Conservation (phyloP, 2,329 filamentous ascomycete species). For the Didymella pomorum region DNA sequence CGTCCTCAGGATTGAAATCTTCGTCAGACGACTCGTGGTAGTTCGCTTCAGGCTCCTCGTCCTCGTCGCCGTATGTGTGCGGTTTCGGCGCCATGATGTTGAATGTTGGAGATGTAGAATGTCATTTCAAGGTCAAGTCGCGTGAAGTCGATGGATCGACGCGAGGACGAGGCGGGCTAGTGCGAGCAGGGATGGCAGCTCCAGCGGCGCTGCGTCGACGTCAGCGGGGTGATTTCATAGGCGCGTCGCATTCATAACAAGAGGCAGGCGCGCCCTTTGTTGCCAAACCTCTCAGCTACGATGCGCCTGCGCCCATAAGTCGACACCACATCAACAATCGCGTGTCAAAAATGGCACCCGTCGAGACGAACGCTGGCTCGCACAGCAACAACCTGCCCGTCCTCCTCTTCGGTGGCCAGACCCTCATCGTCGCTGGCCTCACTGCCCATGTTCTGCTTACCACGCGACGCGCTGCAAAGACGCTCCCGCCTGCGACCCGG, state of each 20-base stretch:
- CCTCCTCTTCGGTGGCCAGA: slow-evolving; percentile 42
- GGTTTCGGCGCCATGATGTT: slow-evolving; percentile 37
- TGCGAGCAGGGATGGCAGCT: slow-evolving; percentile 21
- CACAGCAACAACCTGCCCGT: slow-evolving; percentile 47
- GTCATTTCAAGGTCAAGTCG: slow-evolving; percentile 1
- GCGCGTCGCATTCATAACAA: slow-evolving; percentile 42
- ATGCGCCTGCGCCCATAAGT: slow-evolving; percentile 25
- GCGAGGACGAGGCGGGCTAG: slow-evolving; percentile 25
- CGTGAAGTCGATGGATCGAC: slow-evolving; percentile 23
- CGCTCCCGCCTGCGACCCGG: slow-evolving; percentile 44
- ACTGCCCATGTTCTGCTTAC: slow-evolving; percentile 41
- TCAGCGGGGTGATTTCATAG: slow-evolving; percentile 31
- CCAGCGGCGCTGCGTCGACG: slow-evolving; percentile 26
- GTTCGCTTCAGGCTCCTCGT: slow-evolving; percentile 51
- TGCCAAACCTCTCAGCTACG: background rate
- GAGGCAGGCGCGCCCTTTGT: slow-evolving; percentile 14
- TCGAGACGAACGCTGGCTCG: slow-evolving; percentile 25
- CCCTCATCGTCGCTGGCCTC: slow-evolving; percentile 42
- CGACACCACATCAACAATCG: slow-evolving; percentile 4
- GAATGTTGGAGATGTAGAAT: slow-evolving; percentile 4
- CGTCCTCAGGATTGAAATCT: slow-evolving; percentile 77
- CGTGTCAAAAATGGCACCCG: slow-evolving; percentile 12
- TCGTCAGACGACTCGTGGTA: slow-evolving; percentile 73
- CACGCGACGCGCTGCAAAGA: slow-evolving; percentile 41
- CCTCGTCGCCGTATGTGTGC: slow-evolving; percentile 38